Evolutionary conservation across 164 flowering plant genomes (phyloP), one percentile per base, ranked within the genome.

Genomic region (Annona cherimola): DNA sequence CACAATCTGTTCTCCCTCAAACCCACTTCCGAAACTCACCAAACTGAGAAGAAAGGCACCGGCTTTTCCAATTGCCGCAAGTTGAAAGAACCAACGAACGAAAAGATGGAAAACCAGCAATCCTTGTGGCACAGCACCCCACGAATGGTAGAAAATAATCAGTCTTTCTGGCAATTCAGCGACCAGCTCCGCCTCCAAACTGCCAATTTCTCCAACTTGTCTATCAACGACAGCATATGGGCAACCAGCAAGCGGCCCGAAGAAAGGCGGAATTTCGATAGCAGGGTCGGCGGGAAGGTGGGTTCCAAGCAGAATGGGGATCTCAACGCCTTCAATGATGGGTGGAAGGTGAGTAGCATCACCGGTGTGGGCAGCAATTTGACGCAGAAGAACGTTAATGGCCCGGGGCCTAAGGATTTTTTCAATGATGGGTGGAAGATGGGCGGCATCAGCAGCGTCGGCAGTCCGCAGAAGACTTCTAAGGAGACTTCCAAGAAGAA

Each of bases 161-260:
- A 90, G 18, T 84, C 90, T 4, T 95, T 95, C 68, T 89, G 84
- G 84, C 95, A 90, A 59, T 95, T 93, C 88, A 90, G 98, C 64
- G 99, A 95, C 69, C 90, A 91, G 74, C 90, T 95, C 7, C 78
- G 97, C 7, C 71, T 86, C 4, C 92, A 90, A 18, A 63, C 77
- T 2, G 70, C 86, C 8, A 87, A 73, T 70, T 71, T 91, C n/a
- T 79, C 88, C 1, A 86, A 84, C 63, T 85, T 92, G 8, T 87
- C 96, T 3, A 76, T 88, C 71, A 93, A 87, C 73, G 97, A 95
- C 20, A 85, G 88, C 2, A 91, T 91, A 4, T 94, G 97, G 96
- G 83, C 90, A 75, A 42, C 71, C 9, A 16, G 14, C 14, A 86
- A 86, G 73, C 76, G 80, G 68, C 74, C 84, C n/a, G 87, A 88